These are phyloP conservation scores for Ustilago xerochloae DNA, from an alignment of 1,284 basidiomycete species.

Conservation along the genomic window DNA sequence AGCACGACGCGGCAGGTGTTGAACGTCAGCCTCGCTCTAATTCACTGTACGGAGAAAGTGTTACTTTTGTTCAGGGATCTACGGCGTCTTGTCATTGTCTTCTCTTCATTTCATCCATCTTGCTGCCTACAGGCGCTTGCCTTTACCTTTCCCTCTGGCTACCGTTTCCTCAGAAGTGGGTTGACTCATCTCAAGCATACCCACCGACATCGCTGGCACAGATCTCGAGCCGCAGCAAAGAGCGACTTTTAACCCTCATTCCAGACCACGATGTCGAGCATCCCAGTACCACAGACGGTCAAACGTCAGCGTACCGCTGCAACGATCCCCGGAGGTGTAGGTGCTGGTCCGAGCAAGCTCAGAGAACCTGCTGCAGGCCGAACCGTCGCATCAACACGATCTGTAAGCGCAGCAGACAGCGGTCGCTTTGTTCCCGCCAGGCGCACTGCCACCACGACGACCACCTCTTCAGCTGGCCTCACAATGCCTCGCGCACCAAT, in stretches of 20 bases:
- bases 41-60: background rate
- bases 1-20: background rate
- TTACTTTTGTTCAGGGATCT: background rate
- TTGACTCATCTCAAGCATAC: no score
- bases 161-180: no score
- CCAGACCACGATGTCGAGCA: constrained; percentile 33
- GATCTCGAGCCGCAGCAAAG: no score
- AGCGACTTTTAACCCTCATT: background rate
- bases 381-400: constrained; percentile 16
- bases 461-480: constrained; percentile 22
- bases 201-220: no score
- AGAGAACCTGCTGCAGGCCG: constrained; percentile 30
- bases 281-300: constrained; percentile 48
- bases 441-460: constrained; percentile 26
- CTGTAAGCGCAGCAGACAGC: constrained; percentile 26
- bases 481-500: constrained; percentile 48
- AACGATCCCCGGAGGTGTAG: constrained; percentile 27
- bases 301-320: constrained; percentile 42
- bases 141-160: no score
- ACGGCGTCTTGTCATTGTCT: background rate
- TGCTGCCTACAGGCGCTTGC: background rate
- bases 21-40: no score
- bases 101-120: background rate
- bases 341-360: constrained; percentile 43
- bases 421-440: constrained; percentile 38